phyloP scores from a whole-genome alignment of 192 early-diverging fungal genomes.

The Coemansia sp. region DNA sequence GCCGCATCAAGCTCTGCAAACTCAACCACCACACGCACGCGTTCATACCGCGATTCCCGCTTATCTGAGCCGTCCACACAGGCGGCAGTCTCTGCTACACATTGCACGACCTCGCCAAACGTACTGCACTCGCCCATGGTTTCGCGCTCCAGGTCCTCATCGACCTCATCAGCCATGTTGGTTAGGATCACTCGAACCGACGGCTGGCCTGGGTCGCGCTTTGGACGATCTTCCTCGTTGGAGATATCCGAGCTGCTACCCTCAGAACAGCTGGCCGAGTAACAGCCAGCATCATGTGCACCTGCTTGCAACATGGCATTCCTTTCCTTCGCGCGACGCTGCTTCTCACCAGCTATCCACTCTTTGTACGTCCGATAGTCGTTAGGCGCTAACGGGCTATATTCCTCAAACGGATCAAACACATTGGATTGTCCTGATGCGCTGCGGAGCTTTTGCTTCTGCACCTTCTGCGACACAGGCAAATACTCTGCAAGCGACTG shows the following conservation, averaged over 20 bases:
- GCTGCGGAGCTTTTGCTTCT: neutral
- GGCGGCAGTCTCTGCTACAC: constrained; percentile 4
- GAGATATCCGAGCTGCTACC: neutral
- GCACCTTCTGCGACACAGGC: neutral
- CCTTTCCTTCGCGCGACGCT: neutral
- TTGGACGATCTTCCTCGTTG: neutral
- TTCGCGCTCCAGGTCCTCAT: constrained; percentile 35
- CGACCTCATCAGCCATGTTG: constrained; percentile 46
- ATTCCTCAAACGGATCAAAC: constrained; percentile 43
- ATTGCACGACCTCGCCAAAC: constrained; percentile 33
- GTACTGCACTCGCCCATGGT: constrained; percentile 38
- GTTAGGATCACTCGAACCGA: constrained; percentile 20
- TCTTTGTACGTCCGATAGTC: constrained; percentile 34
- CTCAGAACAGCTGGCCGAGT: neutral
- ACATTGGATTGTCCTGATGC: neutral
- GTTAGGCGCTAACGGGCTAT: constrained; percentile 41
- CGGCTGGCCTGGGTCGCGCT: constrained; percentile 21
- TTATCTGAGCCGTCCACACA: neutral
- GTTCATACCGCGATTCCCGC: constrained; percentile 14
- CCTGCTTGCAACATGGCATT: neutral
- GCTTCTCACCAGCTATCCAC: constrained; percentile 27
- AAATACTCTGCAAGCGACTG: constrained; percentile 39
- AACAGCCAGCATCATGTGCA: neutral
- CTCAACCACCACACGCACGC: constrained; percentile 30
- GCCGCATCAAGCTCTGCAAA: constrained; percentile 36